Percentiles rank a stretch among this genome's conserved stretches.
Evolutionary conservation across 108 stramenopile genomes (phyloP).

Genomic region (Cyclotella baltica): DNA sequence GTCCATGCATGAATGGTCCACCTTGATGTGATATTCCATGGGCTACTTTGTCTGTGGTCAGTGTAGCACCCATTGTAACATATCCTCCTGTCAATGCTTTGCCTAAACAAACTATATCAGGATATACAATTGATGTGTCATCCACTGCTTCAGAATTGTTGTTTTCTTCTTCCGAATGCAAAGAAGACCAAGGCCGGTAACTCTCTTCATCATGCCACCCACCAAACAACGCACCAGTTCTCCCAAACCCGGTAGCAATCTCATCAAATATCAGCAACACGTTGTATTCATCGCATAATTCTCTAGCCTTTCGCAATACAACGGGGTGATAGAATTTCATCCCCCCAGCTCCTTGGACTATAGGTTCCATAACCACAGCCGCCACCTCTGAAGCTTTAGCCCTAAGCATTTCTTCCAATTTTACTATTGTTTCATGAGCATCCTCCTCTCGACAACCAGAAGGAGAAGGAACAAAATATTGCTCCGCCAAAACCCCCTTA

Average conservation of each 20-base stretch:
- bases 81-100: slow-evolving; percentile 91
- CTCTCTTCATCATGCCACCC: slow-evolving; percentile 60
- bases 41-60: slow-evolving; percentile 70
- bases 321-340: slow-evolving; percentile 86
- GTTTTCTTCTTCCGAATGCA: slow-evolving; percentile 11
- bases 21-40: slow-evolving; percentile 65
- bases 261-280: slow-evolving; percentile 90
- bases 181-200: slow-evolving; percentile 53
- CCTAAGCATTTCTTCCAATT: slow-evolving; percentile 52
- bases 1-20: slow-evolving; percentile 83
- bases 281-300: slow-evolving; percentile 76
- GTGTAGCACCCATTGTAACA: slow-evolving; percentile 79
- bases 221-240: slow-evolving; percentile 87
- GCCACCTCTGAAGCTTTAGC: slow-evolving; percentile 70
- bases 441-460: slow-evolving; percentile 33
- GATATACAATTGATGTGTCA: slow-evolving; percentile 46
- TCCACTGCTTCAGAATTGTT: not conserved
- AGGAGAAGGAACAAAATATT: slow-evolving; percentile 68
- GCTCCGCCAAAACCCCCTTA: slow-evolving; percentile 53
- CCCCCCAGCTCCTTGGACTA: slow-evolving; percentile 92
- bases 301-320: slow-evolving; percentile 61
- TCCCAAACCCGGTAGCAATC: slow-evolving; percentile 92
- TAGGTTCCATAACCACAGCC: slow-evolving; percentile 91
- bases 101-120: slow-evolving; percentile 88
- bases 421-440: slow-evolving; percentile 40